Evolutionary conservation across 2,329 filamentous ascomycete species (phyloP), one percentile per base, ranked within the genome.

Genomic region (Grosmannia penicillata): DNA sequence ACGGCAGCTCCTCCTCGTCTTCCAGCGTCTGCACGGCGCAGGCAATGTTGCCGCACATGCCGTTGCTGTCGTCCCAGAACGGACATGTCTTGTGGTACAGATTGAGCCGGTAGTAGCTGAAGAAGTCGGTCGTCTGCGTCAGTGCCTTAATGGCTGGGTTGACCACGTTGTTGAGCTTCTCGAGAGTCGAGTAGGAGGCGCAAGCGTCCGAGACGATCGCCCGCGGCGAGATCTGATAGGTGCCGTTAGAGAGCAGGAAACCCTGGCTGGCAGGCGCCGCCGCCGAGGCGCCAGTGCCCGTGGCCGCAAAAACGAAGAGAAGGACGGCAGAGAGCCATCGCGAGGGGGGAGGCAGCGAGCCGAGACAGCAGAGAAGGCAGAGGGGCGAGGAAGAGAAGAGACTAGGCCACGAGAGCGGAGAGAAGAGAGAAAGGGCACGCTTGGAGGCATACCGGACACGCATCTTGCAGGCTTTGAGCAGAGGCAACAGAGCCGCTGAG

Each of bases 1-100:
- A 65, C 8, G 91, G 91, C 39, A 98, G 86, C 47, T 96, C 89
- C 45, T 93, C 82, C 59, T 98, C 89, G 47, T 93, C 87, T 39
- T 96, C 89, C 43, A 96, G 70, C 1, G 89, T 96, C 54, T 91
- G 86, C 15, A 98, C 91, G 10, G 89, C 83, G 56, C 91, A 98
- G 17, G 87, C 91, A 49, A 93, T 86, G 60, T 98, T 98, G 47
- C 87, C 91, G 59, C 91, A 98, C 70, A 95, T 83, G 57, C 84
- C 84, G 58, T 82, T 81, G 44, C 86, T 79, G 57, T 98, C 91
- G 53, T 78, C 75, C 89, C 91, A 98, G 57, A 96, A 98, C 0
- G 91, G 91, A 53, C 91, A 98, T 60, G 75, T 76, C 59, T 91
- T 94, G 59, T 93, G 82, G 60, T 85, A 98, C 17, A 98, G 71